Evolutionary conservation across 345 rosid genomes (phyloP), one percentile per base, ranked within the genome.

Genomic region (Carallia pectinifolia): DNA sequence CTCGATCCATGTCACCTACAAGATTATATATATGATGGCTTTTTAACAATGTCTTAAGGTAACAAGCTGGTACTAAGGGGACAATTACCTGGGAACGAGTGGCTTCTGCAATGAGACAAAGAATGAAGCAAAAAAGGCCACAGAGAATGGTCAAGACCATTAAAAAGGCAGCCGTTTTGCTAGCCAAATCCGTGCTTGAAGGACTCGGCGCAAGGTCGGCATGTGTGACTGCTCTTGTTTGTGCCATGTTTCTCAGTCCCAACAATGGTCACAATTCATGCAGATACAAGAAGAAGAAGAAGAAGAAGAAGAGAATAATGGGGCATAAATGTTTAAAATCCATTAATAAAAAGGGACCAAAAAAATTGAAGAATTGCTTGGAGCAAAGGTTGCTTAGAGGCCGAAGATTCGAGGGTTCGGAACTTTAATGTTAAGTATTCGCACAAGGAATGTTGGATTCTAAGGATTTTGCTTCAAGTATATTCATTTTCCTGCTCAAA

Each of bases 71-170:
- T 44, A 3, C 16, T 44, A 12, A 29, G 12, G 3, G 29, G 36
- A 19, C 3, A 16, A 40, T 44, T 76, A 95, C 97, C 94, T 80
- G 92, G 52, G 99, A 90, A 73, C 88, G 94, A 4, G 91, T 85
- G 65, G 94, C 96, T 87, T 95, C 99, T 0, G 97, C 97, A 31
- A 89, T 55, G 66, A 95, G 92, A 67, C 97, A 90, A 39, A 95
- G 86, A 65, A 89, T 56, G 81, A 90, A 95, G 85, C 97, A 86
- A 29, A 86, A 76, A 7, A 92, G 81, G 60, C 99, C 97, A 27
- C 80, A 85, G 40, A 89, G 76, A 53, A 90, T 81, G 64, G 91
- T 90, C n/a, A 85, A 68, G 66, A 85, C 79, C 1, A 83, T 71
- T 4, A 92, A 64, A 44, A 75, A 61, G 7, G 80, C 81, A 10